A percentile compares a stretch with the other conserved stretches of the same genome.
Conservation (phyloP, 805 yeast species). For the Schwanniomyces sp. region DNA sequence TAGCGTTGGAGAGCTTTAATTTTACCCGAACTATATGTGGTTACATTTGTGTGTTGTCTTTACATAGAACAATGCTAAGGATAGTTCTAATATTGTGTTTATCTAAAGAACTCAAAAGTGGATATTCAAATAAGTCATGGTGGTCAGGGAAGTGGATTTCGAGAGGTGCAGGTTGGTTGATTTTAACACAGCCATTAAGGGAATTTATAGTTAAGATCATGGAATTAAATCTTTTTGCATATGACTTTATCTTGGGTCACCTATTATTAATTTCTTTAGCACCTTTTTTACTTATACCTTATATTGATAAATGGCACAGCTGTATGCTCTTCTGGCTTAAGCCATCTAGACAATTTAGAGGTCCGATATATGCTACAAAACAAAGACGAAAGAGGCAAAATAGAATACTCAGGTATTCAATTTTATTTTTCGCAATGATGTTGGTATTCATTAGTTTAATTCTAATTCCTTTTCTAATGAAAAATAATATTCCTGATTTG, state of each 20-base stretch:
- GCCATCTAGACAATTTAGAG: constrained; percentile 34
- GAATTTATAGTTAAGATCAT: constrained; percentile 46
- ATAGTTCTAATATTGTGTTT: constrained; percentile 28
- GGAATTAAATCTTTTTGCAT: constrained; percentile 46
- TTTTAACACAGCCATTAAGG: constrained; percentile 44
- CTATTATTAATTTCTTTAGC: constrained; percentile 35
- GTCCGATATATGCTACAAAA: constrained; percentile 41
- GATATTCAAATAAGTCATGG: constrained; percentile 47
- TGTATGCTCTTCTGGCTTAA: constrained; percentile 51
- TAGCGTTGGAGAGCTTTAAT: constrained; percentile 44
- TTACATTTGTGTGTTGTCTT: constrained; percentile 33
- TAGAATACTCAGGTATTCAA: constrained; percentile 42
- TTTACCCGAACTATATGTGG: constrained; percentile 39
- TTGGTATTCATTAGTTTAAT: constrained; percentile 40
- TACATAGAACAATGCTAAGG: constrained; percentile 37
- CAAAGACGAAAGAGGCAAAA: constrained; percentile 24
- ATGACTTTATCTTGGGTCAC: constrained; percentile 50
- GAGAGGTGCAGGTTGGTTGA: constrained; percentile 34
- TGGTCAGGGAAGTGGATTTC: constrained; percentile 54
- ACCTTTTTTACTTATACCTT: constrained; percentile 46
- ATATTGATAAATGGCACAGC: constrained; percentile 48
- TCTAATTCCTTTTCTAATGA: constrained; percentile 47
- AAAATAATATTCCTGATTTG: constrained; percentile 14
- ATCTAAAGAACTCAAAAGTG: constrained; percentile 43
- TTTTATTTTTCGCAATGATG: constrained; percentile 45